Percentiles rank a stretch among this genome's conserved stretches.
These are phyloP conservation scores for Amanita polypyramis DNA, from an alignment of 768 basidiomycete species.

Conservation along the genomic window DNA sequence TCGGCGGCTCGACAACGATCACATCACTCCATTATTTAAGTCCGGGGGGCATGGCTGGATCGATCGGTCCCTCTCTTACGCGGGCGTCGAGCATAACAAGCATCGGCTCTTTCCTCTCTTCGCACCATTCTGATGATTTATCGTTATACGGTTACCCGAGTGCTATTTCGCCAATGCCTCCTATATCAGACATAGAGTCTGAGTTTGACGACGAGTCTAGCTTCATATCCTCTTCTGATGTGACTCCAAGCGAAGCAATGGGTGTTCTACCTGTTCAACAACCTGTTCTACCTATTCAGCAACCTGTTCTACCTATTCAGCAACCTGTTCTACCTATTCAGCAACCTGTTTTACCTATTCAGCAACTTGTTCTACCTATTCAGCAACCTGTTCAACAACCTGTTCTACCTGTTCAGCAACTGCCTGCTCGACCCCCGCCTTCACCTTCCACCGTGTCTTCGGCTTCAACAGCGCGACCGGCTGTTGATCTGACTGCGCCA, in stretches of 20 bases:
- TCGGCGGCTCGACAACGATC: slow-evolving; percentile 4
- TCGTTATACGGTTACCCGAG: slow-evolving; percentile 22
- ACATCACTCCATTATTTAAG: slow-evolving; percentile 1
- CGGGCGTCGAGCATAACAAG: slow-evolving; percentile 33
- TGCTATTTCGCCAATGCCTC: not conserved
- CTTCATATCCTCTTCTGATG: slow-evolving; percentile 11
- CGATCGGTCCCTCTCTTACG: slow-evolving; percentile 15
- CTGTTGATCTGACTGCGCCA: slow-evolving; percentile 38
- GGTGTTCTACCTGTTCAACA: slow-evolving; percentile 5
- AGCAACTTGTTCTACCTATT: slow-evolving; percentile 1
- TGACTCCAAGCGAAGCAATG: slow-evolving; percentile 12
- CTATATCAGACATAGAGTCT: slow-evolving; percentile 6
- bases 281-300: slow-evolving; percentile 6
- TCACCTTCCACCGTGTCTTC: slow-evolving; percentile 4
- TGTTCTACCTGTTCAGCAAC: not conserved
- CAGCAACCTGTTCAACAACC: not conserved
- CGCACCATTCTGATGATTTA: slow-evolving; percentile 69
- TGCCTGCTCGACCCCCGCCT: slow-evolving; percentile 11
- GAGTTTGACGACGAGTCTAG: slow-evolving; percentile 13
- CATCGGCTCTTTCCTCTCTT: slow-evolving; percentile 33
- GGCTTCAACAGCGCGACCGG: slow-evolving; percentile 22
- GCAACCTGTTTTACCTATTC: slow-evolving; percentile 5
- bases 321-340: slow-evolving; percentile 5
- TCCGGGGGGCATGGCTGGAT: not conserved
- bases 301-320: slow-evolving; percentile 5